These are phyloP conservation scores for Nakazawaea molendinolei DNA, from an alignment of 805 yeast genomes.

Conservation along the genomic window DNA sequence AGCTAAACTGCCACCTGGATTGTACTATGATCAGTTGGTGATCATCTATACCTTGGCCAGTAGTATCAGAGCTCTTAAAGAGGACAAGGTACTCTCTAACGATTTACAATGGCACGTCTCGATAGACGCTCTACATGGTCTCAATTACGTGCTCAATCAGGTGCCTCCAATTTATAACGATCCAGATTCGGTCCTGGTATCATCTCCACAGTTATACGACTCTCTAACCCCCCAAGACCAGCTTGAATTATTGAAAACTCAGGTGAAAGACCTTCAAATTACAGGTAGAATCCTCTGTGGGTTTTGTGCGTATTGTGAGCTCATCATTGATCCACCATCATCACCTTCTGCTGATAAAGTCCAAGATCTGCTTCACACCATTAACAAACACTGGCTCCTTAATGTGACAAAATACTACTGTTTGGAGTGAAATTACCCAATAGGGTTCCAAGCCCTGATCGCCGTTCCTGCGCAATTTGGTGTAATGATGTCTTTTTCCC, in stretches of 20 bases:
- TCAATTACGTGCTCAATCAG: too few species aligned
- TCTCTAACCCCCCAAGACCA: background rate
- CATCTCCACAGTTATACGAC: background rate
- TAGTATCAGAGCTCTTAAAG: too few species aligned
- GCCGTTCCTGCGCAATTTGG: background rate
- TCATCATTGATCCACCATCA: conserved; percentile 9
- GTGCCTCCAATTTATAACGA: conserved; percentile 15
- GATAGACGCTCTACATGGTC: too few species aligned
- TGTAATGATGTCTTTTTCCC: background rate
- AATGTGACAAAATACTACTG: conserved; percentile 26
- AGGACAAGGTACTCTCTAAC: too few species aligned
- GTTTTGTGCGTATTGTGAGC: conserved; percentile 27
- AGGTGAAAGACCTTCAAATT: conserved; percentile 21
- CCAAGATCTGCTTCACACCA: conserved; percentile 2
- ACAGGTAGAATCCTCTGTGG: conserved; percentile 30
- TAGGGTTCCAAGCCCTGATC: background rate
- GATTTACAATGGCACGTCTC: too few species aligned
- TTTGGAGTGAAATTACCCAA: conserved; percentile 21
- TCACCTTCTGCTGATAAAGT: conserved; percentile 1
- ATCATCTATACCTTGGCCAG: too few species aligned
- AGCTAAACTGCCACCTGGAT: conserved; percentile 9
- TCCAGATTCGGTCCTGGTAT: background rate
- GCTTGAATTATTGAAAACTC: conserved; percentile 19
- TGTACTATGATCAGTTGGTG: background rate
- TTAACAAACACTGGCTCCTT: conserved; percentile 19